Percentiles rank a stretch among this genome's conserved stretches.
phyloP scores from a whole-genome alignment of 2,329 filamentous ascomycete genomes.

The Neopestalotiopsis sp. region DNA sequence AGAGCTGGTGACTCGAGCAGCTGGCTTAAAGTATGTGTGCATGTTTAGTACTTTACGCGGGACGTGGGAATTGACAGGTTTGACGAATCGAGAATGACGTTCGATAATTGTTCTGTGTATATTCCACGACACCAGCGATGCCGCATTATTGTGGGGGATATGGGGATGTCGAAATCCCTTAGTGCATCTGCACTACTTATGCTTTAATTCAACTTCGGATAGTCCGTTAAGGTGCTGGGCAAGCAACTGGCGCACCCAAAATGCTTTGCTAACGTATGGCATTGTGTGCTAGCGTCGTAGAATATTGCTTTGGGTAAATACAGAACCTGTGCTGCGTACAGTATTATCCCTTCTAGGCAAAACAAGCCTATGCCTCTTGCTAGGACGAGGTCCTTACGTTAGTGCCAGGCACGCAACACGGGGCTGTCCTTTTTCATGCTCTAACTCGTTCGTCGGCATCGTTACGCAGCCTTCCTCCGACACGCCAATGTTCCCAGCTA shows the following conservation, averaged over 20 bases:
- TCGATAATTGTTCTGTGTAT: conserved; percentile 10
- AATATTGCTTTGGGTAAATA: background rate
- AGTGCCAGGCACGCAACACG: conserved; percentile 4
- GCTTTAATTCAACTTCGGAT: conserved; percentile 10
- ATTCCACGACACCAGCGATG: conserved; percentile 1
- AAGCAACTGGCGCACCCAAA: background rate
- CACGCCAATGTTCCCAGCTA: background rate
- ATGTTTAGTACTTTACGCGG: background rate
- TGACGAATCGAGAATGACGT: conserved; percentile 2
- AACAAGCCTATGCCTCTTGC: background rate
- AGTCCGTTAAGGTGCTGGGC: background rate
- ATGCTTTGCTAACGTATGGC: background rate
- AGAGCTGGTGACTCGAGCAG: background rate
- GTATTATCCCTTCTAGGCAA: too few relatives aligned
- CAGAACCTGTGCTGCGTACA: too few relatives aligned
- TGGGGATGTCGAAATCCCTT: conserved; percentile 7
- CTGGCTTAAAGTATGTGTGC: background rate
- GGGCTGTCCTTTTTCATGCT: conserved; percentile 2
- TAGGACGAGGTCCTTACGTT: background rate
- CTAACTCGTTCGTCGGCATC: background rate
- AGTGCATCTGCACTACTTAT: conserved; percentile 12
- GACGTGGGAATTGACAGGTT: background rate
- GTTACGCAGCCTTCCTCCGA: background rate
- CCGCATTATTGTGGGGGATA: conserved; percentile 3
- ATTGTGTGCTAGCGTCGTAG: background rate